Evolutionary conservation across 345 rosid species (phyloP), one percentile per base, ranked within the genome.

Genomic region (Carallia pectinifolia): DNA sequence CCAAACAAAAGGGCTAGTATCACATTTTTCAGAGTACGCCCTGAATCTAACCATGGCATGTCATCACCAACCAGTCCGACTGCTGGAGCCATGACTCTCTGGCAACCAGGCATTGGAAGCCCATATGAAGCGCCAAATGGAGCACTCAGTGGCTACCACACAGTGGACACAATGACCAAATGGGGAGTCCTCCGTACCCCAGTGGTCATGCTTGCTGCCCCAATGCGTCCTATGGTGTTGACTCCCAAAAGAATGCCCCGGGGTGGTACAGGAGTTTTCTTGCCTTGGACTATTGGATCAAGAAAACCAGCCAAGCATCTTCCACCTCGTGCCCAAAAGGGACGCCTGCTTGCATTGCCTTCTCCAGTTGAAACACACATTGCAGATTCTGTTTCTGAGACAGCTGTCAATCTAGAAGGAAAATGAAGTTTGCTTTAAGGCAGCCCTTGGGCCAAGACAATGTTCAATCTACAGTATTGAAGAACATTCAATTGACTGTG

Each of bases 281-380:
- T 95, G 89, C 97, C 99, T 2, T 90, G 97, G 97, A 76, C 82
- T 13, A 85, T 80, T 59, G 81, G 84, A 39, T 77, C 95, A 69
- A 87, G 86, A 78, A 92, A 83, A 78, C 86, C 83, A 2, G 64
- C 84, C 0, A 89, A 85, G 80, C 93, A 84, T 78, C 97, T 92
- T 70, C 99, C 99, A 6, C 98, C 98, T 1, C 96, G 98, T 3
- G 96, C 92, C 62, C 90, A 83, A 47, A 89, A 79, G 74, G 83
- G 86, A 48, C 85, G 89, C 70, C 79, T 81, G 74, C 86, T 84
- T 7, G 71, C 87, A 50, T 77, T 87, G 64, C 79, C 81, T 18
- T 71, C 84, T 64, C 58, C 79, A 1, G 74, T 30, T 53, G 78
- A 82, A 74, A 64, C 82, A 33, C 74, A 67, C 27, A 76, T 40